Evolutionary conservation across 768 basidiomycete genomes (phyloP).

Genomic region (Termitomyces sp.): DNA sequence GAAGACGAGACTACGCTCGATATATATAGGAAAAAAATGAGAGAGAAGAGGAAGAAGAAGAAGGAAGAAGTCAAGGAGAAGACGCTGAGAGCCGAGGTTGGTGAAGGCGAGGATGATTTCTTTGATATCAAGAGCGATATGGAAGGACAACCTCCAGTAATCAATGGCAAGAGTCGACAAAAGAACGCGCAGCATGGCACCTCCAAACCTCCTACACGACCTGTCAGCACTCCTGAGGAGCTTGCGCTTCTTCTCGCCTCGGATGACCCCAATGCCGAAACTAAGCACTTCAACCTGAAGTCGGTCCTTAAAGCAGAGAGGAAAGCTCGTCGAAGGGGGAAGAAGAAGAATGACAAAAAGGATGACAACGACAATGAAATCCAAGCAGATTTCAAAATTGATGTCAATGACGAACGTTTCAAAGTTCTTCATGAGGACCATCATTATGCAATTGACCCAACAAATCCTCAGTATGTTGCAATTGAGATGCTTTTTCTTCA

Average conservation of each 20-base stretch:
- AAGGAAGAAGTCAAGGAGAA: conserved; percentile 63
- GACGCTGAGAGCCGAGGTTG: conserved; percentile 19
- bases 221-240: conserved; percentile 59
- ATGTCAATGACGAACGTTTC: conserved; percentile 89
- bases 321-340: conserved; percentile 42
- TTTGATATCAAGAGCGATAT: conserved; percentile 58
- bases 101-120: conserved; percentile 63
- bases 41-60: conserved; percentile 81
- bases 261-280: conserved; percentile 51
- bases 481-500: background rate
- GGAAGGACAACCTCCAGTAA: conserved; percentile 21
- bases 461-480: conserved; percentile 81
- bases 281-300: conserved; percentile 88
- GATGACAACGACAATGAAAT: conserved; percentile 57
- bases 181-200: conserved; percentile 7
- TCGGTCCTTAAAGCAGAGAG: conserved; percentile 88
- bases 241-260: conserved; percentile 61
- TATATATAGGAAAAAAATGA: conserved; percentile 85
- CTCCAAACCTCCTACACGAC: conserved; percentile 24
- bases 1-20: conserved; percentile 81
- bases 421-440: conserved; percentile 85
- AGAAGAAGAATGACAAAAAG: conserved; percentile 37
- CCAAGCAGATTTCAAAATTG: conserved; percentile 79
- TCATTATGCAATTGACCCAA: conserved; percentile 93
- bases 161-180: conserved; percentile 13